phyloP scores from a whole-genome alignment of 495 filamentous ascomycete genomes.

The Xylaria intraflava region DNA sequence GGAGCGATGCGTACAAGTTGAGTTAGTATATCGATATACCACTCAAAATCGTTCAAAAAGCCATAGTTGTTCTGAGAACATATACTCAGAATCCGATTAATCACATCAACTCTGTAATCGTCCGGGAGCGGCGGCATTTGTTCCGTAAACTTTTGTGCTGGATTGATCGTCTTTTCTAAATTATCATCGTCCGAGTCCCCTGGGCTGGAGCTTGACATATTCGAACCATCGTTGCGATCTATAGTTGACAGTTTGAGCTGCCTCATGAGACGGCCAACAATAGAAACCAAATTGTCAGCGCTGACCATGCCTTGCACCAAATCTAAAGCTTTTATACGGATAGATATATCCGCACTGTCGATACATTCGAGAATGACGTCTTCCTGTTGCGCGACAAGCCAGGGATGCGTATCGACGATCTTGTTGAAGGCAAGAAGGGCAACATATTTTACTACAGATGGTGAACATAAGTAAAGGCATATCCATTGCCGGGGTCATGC shows the following conservation, averaged over 20 bases:
- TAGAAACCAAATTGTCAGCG: slow-evolving; percentile 69
- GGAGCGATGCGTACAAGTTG: slow-evolving; percentile 68
- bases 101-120: slow-evolving; percentile 74
- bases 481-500: neutral
- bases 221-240: slow-evolving; percentile 25
- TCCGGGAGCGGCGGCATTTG: slow-evolving; percentile 54
- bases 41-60: slow-evolving; percentile 84
- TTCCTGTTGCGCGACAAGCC: slow-evolving; percentile 81
- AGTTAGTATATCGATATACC: slow-evolving; percentile 84
- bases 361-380: slow-evolving; percentile 94
- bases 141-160: slow-evolving; percentile 27
- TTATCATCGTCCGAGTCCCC: slow-evolving; percentile 56
- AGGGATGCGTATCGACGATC: slow-evolving; percentile 82
- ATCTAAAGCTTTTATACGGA: slow-evolving; percentile 85
- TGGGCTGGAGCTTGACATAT: slow-evolving; percentile 18
- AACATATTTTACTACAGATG: slow-evolving; percentile 79
- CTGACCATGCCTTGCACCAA: slow-evolving; percentile 87
- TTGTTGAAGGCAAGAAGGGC: slow-evolving; percentile 90
- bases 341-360: slow-evolving; percentile 93
- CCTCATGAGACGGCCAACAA: slow-evolving; percentile 78
- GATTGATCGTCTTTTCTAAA: slow-evolving; percentile 33
- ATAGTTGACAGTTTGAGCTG: slow-evolving; percentile 60
- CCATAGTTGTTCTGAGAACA: slow-evolving; percentile 87
- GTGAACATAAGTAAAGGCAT: slow-evolving; percentile 11
- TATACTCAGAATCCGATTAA: slow-evolving; percentile 76